Conservation (phyloP, 2,329 filamentous ascomycete species). For the Blumeria graminis region DNA sequence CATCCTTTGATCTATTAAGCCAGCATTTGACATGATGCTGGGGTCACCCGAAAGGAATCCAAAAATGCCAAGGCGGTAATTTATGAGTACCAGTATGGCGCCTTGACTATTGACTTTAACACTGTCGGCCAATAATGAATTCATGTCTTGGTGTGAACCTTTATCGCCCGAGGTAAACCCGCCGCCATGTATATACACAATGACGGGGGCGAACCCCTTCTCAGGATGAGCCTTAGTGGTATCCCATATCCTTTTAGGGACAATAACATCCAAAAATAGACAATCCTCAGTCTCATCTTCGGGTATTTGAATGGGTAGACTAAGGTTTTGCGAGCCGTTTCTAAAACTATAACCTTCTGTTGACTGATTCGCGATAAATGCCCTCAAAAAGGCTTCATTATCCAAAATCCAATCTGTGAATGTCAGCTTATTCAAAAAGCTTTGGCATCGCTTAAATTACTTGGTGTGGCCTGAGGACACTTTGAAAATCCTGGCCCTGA, state of each 20-base stretch:
- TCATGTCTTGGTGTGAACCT: slow-evolving; percentile 15
- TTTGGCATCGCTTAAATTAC: background rate
- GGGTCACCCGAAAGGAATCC: slow-evolving; percentile 18
- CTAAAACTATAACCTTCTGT: background rate
- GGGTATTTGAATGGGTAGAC: background rate
- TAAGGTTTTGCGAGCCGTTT: background rate
- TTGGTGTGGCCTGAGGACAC: background rate
- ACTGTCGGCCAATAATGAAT: slow-evolving; percentile 16
- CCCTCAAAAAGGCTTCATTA: background rate
- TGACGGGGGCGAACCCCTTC: background rate
- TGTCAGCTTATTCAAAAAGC: background rate
- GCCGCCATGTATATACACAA: slow-evolving; percentile 10
- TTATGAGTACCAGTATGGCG: slow-evolving; percentile 14
- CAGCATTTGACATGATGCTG: slow-evolving; percentile 23
- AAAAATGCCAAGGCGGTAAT: slow-evolving; percentile 16
- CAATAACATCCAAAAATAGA: slow-evolving; percentile 23
- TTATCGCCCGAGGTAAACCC: slow-evolving; percentile 21
- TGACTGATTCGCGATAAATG: background rate
- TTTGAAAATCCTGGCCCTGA: background rate
- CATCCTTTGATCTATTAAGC: slow-evolving; percentile 27
- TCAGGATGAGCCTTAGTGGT: background rate
- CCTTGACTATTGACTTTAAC: slow-evolving; percentile 14
- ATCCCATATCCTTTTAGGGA: slow-evolving; percentile 17
- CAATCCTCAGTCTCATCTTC: slow-evolving; percentile 19
- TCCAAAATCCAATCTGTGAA: background rate